Percentiles rank a stretch among this genome's conserved stretches.
Evolutionary conservation across 108 stramenopile species (phyloP).

Genomic region (Licmophora abbreviata): DNA sequence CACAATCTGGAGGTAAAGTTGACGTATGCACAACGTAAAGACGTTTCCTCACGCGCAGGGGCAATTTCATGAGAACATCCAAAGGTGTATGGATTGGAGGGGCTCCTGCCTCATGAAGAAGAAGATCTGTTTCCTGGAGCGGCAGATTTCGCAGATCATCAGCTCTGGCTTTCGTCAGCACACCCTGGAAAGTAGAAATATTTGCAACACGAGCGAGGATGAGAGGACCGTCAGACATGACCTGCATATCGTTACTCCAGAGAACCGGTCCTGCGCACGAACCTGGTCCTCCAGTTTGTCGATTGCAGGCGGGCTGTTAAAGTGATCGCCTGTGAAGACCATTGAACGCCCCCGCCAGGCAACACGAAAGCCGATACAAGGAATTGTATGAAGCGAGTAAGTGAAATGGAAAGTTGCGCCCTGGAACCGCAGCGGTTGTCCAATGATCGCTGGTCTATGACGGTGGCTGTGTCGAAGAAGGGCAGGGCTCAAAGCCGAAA

Average conservation of each 20-base stretch:
- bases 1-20: conserved; percentile 34
- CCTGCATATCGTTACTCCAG: no score
- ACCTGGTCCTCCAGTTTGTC: conserved; percentile 42
- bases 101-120: conserved; percentile 84
- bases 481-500: conserved; percentile 51
- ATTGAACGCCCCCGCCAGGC: conserved; percentile 73
- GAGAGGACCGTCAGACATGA: no score
- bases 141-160: conserved; percentile 70
- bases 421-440: conserved; percentile 62
- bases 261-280: conserved; percentile 9
- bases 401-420: conserved; percentile 78
- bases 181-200: conserved; percentile 28
- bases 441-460: conserved; percentile 70
- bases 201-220: no score
- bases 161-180: conserved; percentile 53
- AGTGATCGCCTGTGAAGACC: conserved; percentile 83
- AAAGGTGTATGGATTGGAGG: conserved; percentile 88
- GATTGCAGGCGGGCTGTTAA: conserved; percentile 67
- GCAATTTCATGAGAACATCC: conserved; percentile 50
- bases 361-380: conserved; percentile 81
- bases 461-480: conserved; percentile 66
- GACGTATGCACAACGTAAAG: conserved; percentile 82
- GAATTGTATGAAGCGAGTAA: conserved; percentile 82
- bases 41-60: conserved; percentile 47
- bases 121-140: conserved; percentile 64